Conservation (phyloP, 306 rosid genomes). For the Ziziphus jujuba region DNA sequence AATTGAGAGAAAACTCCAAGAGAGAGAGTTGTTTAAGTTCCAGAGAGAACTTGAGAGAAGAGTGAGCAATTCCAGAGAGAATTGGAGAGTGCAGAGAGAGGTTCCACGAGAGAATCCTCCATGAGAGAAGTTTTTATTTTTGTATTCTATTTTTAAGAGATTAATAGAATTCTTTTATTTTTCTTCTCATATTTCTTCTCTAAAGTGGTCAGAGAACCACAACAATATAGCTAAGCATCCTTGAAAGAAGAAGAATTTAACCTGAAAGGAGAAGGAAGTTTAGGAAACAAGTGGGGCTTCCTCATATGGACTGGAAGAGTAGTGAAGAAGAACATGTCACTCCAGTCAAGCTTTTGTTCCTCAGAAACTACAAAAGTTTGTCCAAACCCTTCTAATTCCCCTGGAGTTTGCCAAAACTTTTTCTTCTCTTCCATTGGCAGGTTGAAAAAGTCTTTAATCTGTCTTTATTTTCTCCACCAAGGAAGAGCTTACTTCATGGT, state of each 20-base stretch:
- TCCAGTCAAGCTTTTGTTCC: slow-evolving; percentile 54
- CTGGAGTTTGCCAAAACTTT: slow-evolving; percentile 40
- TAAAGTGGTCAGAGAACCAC: too few species aligned
- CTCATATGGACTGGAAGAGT: slow-evolving; percentile 44
- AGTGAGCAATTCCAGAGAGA: too few species aligned
- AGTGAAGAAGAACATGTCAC: slow-evolving; percentile 40
- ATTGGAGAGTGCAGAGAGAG: too few species aligned
- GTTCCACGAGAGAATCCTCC: too few species aligned
- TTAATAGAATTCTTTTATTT: too few species aligned
- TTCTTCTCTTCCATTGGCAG: slow-evolving; percentile 58
- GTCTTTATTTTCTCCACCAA: slow-evolving; percentile 43
- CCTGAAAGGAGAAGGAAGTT: slow-evolving; percentile 55
- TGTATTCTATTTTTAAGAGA: too few species aligned
- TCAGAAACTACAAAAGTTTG: slow-evolving; percentile 49
- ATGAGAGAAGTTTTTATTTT: too few species aligned
- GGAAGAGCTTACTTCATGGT: slow-evolving; percentile 46
- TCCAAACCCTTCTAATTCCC: slow-evolving; percentile 62
- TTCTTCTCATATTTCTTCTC: too few species aligned
- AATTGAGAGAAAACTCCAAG: too few species aligned
- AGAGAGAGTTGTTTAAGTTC: too few species aligned
- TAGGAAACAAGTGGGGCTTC: slow-evolving; percentile 48
- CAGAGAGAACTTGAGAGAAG: too few species aligned
- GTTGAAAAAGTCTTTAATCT: slow-evolving; percentile 41
- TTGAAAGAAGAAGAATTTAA: not conserved
- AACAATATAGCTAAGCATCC: too few species aligned